These are phyloP conservation scores for Phellinidium pouzarii DNA, from an alignment of 1,284 basidiomycete species.

Conservation along the genomic window DNA sequence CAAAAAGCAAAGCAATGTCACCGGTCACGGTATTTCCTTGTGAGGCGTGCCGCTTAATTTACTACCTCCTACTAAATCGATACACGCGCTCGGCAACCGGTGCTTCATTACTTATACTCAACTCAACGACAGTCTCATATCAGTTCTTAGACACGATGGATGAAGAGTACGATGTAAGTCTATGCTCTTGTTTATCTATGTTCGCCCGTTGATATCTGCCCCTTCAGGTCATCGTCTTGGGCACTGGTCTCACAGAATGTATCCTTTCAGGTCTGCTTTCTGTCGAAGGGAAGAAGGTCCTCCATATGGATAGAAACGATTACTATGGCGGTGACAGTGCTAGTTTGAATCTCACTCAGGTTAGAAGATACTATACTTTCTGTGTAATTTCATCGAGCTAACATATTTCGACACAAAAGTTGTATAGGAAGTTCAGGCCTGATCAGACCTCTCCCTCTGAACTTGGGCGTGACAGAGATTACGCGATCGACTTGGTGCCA, in stretches of 20 bases:
- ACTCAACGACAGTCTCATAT: background rate
- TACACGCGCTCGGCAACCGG: conserved; percentile 6
- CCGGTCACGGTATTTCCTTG: background rate
- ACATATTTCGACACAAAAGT: conserved; percentile 40
- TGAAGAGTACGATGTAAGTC: conserved; percentile 80
- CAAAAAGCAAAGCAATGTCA: too few relatives aligned
- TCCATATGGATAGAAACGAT: conserved; percentile 99
- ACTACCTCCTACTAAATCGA: conserved; percentile 15
- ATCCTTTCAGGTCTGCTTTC: conserved; percentile 95
- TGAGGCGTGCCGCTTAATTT: background rate
- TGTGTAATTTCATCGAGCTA: conserved; percentile 14
- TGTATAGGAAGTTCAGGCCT: conserved; percentile 93
- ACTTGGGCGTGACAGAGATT: conserved; percentile 91
- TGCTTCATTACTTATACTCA: background rate
- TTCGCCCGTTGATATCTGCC: conserved; percentile 19
- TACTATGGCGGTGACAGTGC: conserved; percentile 99
- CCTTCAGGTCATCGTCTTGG: conserved; percentile 82
- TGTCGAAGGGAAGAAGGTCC: conserved; percentile 98
- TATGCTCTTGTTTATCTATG: conserved; percentile 14
- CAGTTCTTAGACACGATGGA: conserved; percentile 42
- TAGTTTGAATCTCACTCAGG: conserved; percentile 95
- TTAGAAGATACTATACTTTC: conserved; percentile 29
- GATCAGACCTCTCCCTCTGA: conserved; percentile 65
- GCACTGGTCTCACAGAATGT: conserved; percentile 97
- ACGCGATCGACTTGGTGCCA: conserved; percentile 91